phyloP scores from a whole-genome alignment of 1,139 yeast genomes.

The Nakaseomyces glabratus region DNA sequence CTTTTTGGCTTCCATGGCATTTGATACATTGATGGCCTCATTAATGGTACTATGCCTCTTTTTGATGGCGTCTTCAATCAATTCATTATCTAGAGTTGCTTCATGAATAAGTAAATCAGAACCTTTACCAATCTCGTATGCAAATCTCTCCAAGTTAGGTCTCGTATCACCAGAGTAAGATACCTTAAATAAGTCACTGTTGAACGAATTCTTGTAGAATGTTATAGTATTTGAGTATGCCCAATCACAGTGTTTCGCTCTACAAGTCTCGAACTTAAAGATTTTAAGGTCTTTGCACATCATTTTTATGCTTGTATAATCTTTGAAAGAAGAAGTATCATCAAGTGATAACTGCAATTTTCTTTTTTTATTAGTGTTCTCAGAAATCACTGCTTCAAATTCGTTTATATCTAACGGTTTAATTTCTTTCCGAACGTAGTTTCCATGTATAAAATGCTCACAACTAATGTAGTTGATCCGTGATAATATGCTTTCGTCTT shows the following conservation, averaged over 20 bases:
- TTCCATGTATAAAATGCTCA: slow-evolving; percentile 45
- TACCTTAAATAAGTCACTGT: slow-evolving; percentile 43
- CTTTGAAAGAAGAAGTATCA: slow-evolving; percentile 20
- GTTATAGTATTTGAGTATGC: slow-evolving; percentile 65
- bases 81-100: slow-evolving; percentile 77
- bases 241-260: slow-evolving; percentile 79
- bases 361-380: slow-evolving; percentile 20
- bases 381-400: slow-evolving; percentile 10
- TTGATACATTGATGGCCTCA: slow-evolving; percentile 70
- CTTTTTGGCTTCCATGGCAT: slow-evolving; percentile 62
- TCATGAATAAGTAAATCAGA: slow-evolving; percentile 84
- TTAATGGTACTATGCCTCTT: slow-evolving; percentile 87
- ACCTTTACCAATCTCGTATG: slow-evolving; percentile 49
- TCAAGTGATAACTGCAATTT: slow-evolving; percentile 30
- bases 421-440: slow-evolving; percentile 25
- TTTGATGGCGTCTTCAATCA: slow-evolving; percentile 69
- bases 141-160: slow-evolving; percentile 55
- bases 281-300: slow-evolving; percentile 30
- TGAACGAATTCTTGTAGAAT: slow-evolving; percentile 33
- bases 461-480: slow-evolving; percentile 54
- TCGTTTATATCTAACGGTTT: slow-evolving; percentile 28
- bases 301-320: slow-evolving; percentile 19
- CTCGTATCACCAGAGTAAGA: slow-evolving; percentile 95
- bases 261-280: slow-evolving; percentile 44
- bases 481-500: slow-evolving; percentile 36